phyloP scores from a whole-genome alignment of 768 basidiomycete species.

The Boletus vermiculosoides region DNA sequence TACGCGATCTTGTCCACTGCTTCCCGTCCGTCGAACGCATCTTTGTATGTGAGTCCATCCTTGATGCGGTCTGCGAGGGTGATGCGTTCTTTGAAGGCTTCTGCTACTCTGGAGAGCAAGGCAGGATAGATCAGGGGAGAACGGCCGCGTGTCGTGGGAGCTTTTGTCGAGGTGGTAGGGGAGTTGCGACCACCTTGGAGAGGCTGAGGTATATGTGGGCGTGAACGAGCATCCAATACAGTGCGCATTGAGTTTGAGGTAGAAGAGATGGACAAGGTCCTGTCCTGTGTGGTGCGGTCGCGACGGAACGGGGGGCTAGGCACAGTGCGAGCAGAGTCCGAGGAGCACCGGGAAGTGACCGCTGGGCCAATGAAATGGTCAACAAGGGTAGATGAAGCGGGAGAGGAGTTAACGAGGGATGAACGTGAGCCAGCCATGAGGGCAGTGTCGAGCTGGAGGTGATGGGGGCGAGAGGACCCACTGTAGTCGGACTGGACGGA shows the following conservation, averaged over 20 bases:
- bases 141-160: slow-evolving; percentile 42
- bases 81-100: slow-evolving; percentile 87
- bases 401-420: slow-evolving; percentile 43
- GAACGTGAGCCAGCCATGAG: slow-evolving; percentile 42
- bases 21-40: slow-evolving; percentile 94
- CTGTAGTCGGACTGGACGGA: slow-evolving; percentile 40
- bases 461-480: slow-evolving; percentile 40
- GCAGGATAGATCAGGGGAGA: slow-evolving; percentile 92
- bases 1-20: slow-evolving; percentile 97
- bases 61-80: slow-evolving; percentile 77
- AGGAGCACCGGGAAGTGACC: slow-evolving; percentile 53
- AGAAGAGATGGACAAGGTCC: slow-evolving; percentile 75
- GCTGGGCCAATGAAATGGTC: slow-evolving; percentile 31
- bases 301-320: slow-evolving; percentile 53
- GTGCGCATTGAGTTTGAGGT: slow-evolving; percentile 51
- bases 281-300: slow-evolving; percentile 63
- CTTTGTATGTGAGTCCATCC: slow-evolving; percentile 94
- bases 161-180: slow-evolving; percentile 36
- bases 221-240: slow-evolving; percentile 39
- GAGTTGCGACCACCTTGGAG: slow-evolving; percentile 42
- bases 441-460: slow-evolving; percentile 61
- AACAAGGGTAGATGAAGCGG: slow-evolving; percentile 40
- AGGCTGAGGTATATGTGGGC: slow-evolving; percentile 33
- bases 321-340: slow-evolving; percentile 65
- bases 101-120: slow-evolving; percentile 88